A percentile compares a stretch with the other conserved stretches of the same genome.
phyloP scores from a whole-genome alignment of 257 asterid genomes.

The Plectranthus barbatus region DNA sequence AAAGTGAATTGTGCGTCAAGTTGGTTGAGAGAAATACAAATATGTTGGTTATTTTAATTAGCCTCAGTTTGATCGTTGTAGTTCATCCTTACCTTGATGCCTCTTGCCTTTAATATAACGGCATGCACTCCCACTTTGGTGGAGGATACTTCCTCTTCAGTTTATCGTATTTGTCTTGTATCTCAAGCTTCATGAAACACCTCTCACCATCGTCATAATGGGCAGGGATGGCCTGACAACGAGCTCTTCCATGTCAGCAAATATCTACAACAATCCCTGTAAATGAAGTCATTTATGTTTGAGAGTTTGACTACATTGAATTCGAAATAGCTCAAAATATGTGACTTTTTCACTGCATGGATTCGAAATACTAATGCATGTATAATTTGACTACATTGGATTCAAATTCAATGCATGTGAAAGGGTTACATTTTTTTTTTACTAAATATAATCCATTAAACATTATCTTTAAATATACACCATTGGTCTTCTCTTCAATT shows the following conservation, averaged over 20 bases:
- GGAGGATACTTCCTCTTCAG: conserved; percentile 71
- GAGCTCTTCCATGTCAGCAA: conserved; percentile 96
- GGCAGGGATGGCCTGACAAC: conserved; percentile 52
- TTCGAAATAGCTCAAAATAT: too few relatives aligned
- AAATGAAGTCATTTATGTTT: not conserved
- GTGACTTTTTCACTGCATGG: too few relatives aligned
- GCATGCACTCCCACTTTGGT: conserved; percentile 74
- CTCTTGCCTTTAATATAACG: conserved; percentile 73
- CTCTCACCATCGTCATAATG: conserved; percentile 64
- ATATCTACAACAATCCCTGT: conserved; percentile 34
- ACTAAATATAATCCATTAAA: too few relatives aligned
- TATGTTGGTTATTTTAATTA: conserved; percentile 13
- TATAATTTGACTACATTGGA: too few relatives aligned
- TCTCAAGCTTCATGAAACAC: conserved; percentile 55
- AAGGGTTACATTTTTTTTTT: too few relatives aligned
- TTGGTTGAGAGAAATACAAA: conserved; percentile 12
- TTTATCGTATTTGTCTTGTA: conserved; percentile 59
- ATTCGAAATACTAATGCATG: too few relatives aligned
- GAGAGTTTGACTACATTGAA: not conserved
- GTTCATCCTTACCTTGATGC: conserved; percentile 44
- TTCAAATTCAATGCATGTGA: too few relatives aligned
- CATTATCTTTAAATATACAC: too few relatives aligned
- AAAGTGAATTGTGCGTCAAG: not conserved
- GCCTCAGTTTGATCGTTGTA: conserved; percentile 11
- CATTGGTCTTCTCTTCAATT: too few relatives aligned